Base-by-base conservation (phyloP, 140 eudicot genomes). In the Stevia rebaudiana region DNA sequence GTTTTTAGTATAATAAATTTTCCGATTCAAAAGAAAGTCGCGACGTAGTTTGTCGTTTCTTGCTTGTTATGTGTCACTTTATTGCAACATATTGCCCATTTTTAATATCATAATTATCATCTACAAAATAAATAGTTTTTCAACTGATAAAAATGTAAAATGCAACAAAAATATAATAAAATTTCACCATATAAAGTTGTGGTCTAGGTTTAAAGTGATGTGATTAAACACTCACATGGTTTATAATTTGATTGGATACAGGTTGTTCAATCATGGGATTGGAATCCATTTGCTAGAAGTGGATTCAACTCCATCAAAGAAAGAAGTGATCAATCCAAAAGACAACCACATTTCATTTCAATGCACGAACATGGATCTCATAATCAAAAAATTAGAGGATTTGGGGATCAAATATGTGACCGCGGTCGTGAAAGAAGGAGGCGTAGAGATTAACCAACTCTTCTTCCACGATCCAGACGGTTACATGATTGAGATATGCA, bases 401-500 rank as follows among this genome's bases (percentile, higher is more conserved):
- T 64, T 78, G 80, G 77, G 65, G 0, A 67, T 90, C 11, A 73
- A 84, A 17, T 87, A 86, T 19, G 86, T 76, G 61, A 90, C 83
- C 0, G 97, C 97, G 0, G 74, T 73, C 39, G 95, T 90, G 25
- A 77, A 72, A 48, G 97, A 90, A 76, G 94, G 88, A 2, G 94
- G 94, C 2, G 67, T 84, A 13, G 81, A 61, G 46, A 94, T 90
- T 50, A 88, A 90, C 81, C 97, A 90, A 47, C 67, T 90, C 15
- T 90, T 90, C 71, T 90, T 90, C 59, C 97, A 90, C 5, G 95
- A 87, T 30, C 97, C 97, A 0, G 97, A 90, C 65, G 95, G 95
- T 4, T 76, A 90, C 76, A 90, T 90, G 97, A 86, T 90, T 21
- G 97, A 90, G 57, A 90, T 90, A 0, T 90, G 97, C 86, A 90